phyloP scores from a whole-genome alignment of 2,329 filamentous ascomycete species.

The Neopestalotiopsis sp. region DNA sequence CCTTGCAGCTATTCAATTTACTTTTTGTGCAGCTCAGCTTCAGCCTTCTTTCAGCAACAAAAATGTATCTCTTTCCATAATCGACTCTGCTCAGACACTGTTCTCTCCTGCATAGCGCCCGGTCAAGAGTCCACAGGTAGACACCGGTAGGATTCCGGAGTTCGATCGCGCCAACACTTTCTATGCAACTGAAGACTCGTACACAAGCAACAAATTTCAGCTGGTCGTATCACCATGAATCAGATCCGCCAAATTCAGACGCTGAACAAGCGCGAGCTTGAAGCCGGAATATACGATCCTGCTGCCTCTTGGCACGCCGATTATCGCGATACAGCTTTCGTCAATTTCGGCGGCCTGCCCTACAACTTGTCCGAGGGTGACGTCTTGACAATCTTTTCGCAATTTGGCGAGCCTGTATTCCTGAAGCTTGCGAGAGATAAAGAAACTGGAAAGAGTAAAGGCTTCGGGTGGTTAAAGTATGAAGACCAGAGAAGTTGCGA shows the following conservation, averaged over 20 bases:
- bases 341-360: slow-evolving; percentile 94
- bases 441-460: slow-evolving; percentile 92
- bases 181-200: background rate
- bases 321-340: slow-evolving; percentile 95
- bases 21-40: background rate
- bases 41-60: slow-evolving; percentile 10
- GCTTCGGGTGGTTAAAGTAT: slow-evolving; percentile 97
- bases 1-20: slow-evolving; percentile 9
- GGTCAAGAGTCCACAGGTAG: background rate
- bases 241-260: slow-evolving; percentile 89
- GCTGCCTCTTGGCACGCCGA: slow-evolving; percentile 96
- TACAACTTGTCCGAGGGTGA: slow-evolving; percentile 96
- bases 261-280: slow-evolving; percentile 93
- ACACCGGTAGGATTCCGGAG: background rate
- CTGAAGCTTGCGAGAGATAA: slow-evolving; percentile 93
- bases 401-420: slow-evolving; percentile 94
- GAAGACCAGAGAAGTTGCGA: slow-evolving; percentile 97
- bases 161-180: background rate
- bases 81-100: background rate
- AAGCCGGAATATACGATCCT: slow-evolving; percentile 67
- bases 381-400: slow-evolving; percentile 93
- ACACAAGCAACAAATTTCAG: background rate
- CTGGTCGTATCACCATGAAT: slow-evolving; percentile 71
- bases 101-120: background rate
- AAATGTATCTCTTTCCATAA: background rate